Evolutionary conservation across 2,329 filamentous ascomycete genomes (phyloP), one percentile per base, ranked within the genome.

Genomic region (Aspergillus hortae): DNA sequence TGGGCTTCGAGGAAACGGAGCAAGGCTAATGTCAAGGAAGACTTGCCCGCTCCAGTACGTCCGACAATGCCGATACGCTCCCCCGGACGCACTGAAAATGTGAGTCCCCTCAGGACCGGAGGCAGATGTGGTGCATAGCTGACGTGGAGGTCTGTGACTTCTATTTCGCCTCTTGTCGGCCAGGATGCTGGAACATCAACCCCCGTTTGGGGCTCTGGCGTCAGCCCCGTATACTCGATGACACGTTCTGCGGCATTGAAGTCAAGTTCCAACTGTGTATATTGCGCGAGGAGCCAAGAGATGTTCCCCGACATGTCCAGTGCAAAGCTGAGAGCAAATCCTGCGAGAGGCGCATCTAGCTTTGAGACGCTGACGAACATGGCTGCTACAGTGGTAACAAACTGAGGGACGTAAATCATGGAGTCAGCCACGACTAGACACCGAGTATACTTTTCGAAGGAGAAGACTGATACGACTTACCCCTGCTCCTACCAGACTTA

Each of bases 221-320:
- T 74, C 4, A 90, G 75, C 38, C 85, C 81, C 0, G 83, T 81
- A 67, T 92, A 92, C 66, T 92, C 88, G 4, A 90, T 74, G 25
- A 92, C 83, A 33, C 89, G 79, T 69, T 92, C 89, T 0, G 85
- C 84, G 1, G 86, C 82, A 62, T 91, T 91, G 86, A 91, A 90
- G 64, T 88, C 82, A 6, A 90, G 74, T 66, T 92, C 88, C 14
- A 89, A 72, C 12, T 52, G 45, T 1, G 87, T 80, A 63, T 89
- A 90, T 50, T 84, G 75, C 1, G 86, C 78, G 35, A 90, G 80
- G 0, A 82, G 79, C 80, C 82, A 88, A 45, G 86, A 80, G 49
- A 90, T 80, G 6, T 78, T 77, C 14, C 70, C 71, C 0, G 85
- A 81, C 64, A 90, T 89, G 51, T 88, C 82, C 27, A 92, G 75